Evolutionary conservation across 2,329 filamentous ascomycete genomes (phyloP).

Genomic region (Sclerotinia spermophila): DNA sequence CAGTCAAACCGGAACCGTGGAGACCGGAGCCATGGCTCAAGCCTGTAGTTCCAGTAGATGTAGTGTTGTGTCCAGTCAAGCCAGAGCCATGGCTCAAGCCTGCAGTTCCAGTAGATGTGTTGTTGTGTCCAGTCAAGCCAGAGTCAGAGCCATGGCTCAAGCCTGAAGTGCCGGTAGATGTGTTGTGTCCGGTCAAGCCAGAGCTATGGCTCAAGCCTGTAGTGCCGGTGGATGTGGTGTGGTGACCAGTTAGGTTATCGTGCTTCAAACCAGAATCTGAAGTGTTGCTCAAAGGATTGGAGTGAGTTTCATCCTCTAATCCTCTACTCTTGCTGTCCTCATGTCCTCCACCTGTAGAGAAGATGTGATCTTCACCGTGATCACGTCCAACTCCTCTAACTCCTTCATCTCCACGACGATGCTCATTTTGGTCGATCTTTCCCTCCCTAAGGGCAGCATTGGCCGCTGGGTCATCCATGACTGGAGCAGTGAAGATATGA

Average conservation of each 20-base stretch:
- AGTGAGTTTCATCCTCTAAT: neutral
- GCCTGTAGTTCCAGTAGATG: neutral
- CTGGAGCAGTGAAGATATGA: conserved; percentile 12
- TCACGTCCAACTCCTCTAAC: conserved; percentile 1
- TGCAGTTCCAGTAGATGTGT: neutral
- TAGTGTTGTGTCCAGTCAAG: neutral
- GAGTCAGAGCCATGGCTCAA: neutral
- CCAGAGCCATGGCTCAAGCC: neutral
- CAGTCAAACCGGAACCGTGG: neutral
- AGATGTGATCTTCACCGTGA: neutral
- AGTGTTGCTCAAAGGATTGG: conserved; percentile 8
- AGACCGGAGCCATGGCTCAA: neutral
- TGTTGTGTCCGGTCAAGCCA: neutral
- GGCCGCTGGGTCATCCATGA: conserved; percentile 7
- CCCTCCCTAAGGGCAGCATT: neutral
- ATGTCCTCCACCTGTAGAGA: neutral
- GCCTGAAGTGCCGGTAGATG: neutral
- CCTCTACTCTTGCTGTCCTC: conserved; percentile 7
- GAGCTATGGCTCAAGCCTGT: neutral
- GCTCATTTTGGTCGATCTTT: conserved; percentile 7
- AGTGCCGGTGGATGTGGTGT: neutral
- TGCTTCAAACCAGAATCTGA: neutral
- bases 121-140: neutral
- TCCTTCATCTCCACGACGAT: neutral
- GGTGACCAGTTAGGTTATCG: neutral